Conservation (phyloP, 2,329 filamentous ascomycete genomes). For the Seiridium cupressi region DNA sequence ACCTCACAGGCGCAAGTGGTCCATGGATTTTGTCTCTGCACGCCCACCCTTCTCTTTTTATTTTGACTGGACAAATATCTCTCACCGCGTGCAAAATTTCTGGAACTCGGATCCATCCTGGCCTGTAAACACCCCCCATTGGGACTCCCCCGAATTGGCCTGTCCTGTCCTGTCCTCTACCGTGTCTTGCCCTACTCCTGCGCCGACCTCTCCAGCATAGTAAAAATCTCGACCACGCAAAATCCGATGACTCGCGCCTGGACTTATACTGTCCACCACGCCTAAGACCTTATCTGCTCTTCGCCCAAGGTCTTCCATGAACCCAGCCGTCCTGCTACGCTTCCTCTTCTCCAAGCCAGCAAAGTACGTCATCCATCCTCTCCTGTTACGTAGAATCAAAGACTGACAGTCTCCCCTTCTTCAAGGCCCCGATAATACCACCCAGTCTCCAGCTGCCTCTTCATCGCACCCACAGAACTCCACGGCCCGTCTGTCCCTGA, state of each 20-base stretch:
- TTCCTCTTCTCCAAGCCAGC: slow-evolving; percentile 85
- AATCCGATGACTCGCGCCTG: not conserved
- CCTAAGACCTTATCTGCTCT: not conserved
- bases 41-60: not conserved
- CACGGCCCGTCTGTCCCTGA: not conserved
- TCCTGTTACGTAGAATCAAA: not conserved
- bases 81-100: not conserved
- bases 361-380: slow-evolving; percentile 61
- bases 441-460: slow-evolving; percentile 7
- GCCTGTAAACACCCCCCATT: no score
- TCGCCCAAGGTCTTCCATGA: slow-evolving; percentile 64
- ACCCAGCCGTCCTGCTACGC: slow-evolving; percentile 83
- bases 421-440: slow-evolving; percentile 61
- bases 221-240: no score
- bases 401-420: not conserved
- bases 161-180: no score
- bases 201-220: not conserved
- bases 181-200: no score
- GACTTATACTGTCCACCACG: not conserved
- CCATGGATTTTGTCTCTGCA: not conserved
- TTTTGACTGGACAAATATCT: not conserved
- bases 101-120: not conserved
- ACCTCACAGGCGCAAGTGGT: not conserved
- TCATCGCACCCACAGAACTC: slow-evolving; percentile 10
- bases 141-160: no score